Conservation (phyloP, 768 basidiomycete genomes). For the Amanita molliuscula region DNA sequence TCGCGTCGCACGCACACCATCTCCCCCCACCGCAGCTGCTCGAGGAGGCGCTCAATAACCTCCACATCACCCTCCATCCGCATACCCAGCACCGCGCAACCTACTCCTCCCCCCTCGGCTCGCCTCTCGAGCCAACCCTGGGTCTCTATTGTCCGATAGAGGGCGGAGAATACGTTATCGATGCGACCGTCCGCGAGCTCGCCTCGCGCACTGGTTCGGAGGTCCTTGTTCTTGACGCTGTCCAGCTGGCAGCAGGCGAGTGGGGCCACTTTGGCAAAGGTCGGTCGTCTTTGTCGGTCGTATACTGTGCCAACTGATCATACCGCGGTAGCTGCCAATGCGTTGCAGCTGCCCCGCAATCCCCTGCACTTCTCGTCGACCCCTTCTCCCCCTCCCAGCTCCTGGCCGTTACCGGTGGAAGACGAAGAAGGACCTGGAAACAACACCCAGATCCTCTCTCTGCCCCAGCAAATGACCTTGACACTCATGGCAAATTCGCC, state of each 20-base stretch:
- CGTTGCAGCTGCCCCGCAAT: slow-evolving; percentile 59
- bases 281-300: slow-evolving; percentile 15
- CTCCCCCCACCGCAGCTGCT: slow-evolving; percentile 70
- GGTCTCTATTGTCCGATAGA: slow-evolving; percentile 78
- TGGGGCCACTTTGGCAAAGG: slow-evolving; percentile 81
- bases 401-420: slow-evolving; percentile 28
- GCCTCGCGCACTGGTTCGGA: slow-evolving; percentile 69
- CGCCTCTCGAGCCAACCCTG: slow-evolving; percentile 69
- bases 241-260: slow-evolving; percentile 81
- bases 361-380: slow-evolving; percentile 57
- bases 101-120: slow-evolving; percentile 41
- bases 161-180: slow-evolving; percentile 77
- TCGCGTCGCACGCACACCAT: slow-evolving; percentile 20
- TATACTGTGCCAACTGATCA: background rate
- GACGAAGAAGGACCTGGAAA: slow-evolving; percentile 34
- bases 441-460: slow-evolving; percentile 18
- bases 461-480: slow-evolving; percentile 30
- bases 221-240: slow-evolving; percentile 74
- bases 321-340: slow-evolving; percentile 51
- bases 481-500: slow-evolving; percentile 28
- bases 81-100: slow-evolving; percentile 70
- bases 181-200: slow-evolving; percentile 69
- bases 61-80: slow-evolving; percentile 71
- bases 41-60: slow-evolving; percentile 64
- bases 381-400: slow-evolving; percentile 12